Evolutionary conservation across 345 rosid genomes (phyloP).

Genomic region (Salix koriyanagi): DNA sequence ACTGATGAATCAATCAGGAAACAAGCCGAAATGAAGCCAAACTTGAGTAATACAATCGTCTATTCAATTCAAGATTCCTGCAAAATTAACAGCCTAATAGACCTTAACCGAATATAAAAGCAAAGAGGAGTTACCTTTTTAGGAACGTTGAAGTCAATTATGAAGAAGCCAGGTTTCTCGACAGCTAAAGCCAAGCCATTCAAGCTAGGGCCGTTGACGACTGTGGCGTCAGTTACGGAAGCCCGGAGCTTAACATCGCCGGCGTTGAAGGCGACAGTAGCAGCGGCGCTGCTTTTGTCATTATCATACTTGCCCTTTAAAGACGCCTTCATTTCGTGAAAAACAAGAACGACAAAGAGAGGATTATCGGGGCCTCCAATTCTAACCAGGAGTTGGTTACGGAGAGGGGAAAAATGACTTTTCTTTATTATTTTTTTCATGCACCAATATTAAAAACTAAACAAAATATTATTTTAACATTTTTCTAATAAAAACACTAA

Average conservation of each 20-base stretch:
- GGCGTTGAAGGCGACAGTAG: slow-evolving; percentile 47
- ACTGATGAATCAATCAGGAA: not conserved
- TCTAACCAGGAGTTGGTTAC: not conserved
- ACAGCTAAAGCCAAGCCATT: slow-evolving; percentile 67
- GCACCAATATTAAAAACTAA: too few species aligned
- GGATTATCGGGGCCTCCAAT: slow-evolving; percentile 5
- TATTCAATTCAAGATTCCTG: not conserved
- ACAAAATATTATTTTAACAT: too few species aligned
- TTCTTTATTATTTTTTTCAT: too few species aligned
- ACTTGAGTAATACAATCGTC: not conserved
- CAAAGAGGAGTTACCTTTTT: slow-evolving; percentile 40
- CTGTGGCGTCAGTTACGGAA: slow-evolving; percentile 76
- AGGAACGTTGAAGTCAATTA: slow-evolving; percentile 75
- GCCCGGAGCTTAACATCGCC: slow-evolving; percentile 74
- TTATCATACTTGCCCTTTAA: slow-evolving; percentile 62
- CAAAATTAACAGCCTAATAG: not conserved
- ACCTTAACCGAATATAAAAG: not conserved
- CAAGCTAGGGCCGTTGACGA: slow-evolving; percentile 71
- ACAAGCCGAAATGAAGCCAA: not conserved
- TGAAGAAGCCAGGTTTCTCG: slow-evolving; percentile 83
- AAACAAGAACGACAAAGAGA: slow-evolving; percentile 14
- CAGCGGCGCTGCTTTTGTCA: slow-evolving; percentile 51
- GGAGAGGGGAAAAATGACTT: too few species aligned
- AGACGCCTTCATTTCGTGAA: slow-evolving; percentile 65
- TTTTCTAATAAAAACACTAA: too few species aligned